Conservation (phyloP, 768 basidiomycete genomes). For the Mrakia gelida region DNA sequence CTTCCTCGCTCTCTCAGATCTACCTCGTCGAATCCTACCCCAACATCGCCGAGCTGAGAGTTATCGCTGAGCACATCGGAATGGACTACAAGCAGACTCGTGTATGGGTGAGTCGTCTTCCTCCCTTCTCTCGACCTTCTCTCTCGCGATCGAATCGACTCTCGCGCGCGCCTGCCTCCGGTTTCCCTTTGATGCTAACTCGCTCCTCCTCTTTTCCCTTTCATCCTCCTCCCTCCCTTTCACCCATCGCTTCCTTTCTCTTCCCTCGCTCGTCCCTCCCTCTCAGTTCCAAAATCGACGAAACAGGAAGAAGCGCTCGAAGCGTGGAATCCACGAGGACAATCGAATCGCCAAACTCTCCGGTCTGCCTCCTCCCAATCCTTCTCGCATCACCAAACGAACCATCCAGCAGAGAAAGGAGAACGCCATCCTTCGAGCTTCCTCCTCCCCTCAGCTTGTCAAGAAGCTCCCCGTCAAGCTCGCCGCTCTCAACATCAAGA, state of each 20-base stretch:
- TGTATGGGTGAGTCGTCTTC: conserved; percentile 13
- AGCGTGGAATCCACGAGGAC: conserved; percentile 8
- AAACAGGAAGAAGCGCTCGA: conserved; percentile 16
- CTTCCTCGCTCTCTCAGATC: background rate
- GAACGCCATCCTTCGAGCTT: background rate
- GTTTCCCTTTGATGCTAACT: conserved; percentile 9
- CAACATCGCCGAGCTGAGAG: conserved; percentile 18
- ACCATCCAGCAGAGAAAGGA: background rate
- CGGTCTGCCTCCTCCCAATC: conserved; percentile 14
- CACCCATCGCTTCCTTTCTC: too few species aligned
- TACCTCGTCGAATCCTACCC: conserved; percentile 27
- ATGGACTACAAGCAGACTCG: conserved; percentile 30
- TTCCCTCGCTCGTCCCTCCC: background rate
- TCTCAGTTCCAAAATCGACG: conserved; percentile 29
- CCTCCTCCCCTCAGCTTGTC: background rate
- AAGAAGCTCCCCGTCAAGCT: background rate
- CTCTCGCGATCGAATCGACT: background rate
- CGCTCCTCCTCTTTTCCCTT: background rate
- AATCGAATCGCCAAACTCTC: background rate
- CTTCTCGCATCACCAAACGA: conserved; percentile 1
- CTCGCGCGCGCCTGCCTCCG: background rate
- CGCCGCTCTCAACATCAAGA: background rate
- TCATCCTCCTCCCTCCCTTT: background rate
- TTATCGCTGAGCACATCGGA: background rate
- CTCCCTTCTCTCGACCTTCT: background rate